Conservation (phyloP, 768 basidiomycete species). For the Termitomyces sp. region DNA sequence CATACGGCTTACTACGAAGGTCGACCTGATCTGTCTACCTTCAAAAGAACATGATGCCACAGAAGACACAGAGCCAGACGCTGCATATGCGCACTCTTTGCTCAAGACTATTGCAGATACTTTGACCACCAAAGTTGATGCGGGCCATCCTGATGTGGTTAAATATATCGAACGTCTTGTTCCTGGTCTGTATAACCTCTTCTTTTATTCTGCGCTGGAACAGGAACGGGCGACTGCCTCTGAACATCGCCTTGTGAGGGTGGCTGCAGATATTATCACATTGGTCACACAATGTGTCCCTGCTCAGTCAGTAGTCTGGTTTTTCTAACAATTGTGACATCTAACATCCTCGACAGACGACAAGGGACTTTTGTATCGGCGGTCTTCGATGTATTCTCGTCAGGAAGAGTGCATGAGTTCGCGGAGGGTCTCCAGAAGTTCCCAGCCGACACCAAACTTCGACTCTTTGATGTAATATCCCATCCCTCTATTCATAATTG, state of each 20-base stretch:
- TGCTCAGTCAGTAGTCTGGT: slow-evolving; percentile 51
- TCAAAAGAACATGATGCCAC: slow-evolving; percentile 12
- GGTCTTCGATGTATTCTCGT: slow-evolving; percentile 52
- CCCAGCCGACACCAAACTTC: slow-evolving; percentile 33
- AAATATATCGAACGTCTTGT: slow-evolving; percentile 81
- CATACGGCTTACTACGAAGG: slow-evolving; percentile 69
- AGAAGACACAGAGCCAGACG: slow-evolving; percentile 53
- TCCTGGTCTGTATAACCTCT: slow-evolving; percentile 65
- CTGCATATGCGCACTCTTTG: slow-evolving; percentile 85
- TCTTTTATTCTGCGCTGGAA: slow-evolving; percentile 39
- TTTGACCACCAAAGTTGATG: slow-evolving; percentile 42
- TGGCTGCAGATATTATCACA: slow-evolving; percentile 64
- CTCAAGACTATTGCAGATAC: slow-evolving; percentile 66
- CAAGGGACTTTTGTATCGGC: slow-evolving; percentile 56
- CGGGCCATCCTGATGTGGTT: slow-evolving; percentile 65
- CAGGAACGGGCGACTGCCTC: slow-evolving; percentile 28
- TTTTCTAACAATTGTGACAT: not conserved
- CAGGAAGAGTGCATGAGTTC: slow-evolving; percentile 49
- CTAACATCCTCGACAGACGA: slow-evolving; percentile 38
- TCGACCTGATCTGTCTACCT: slow-evolving; percentile 62
- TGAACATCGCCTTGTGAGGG: slow-evolving; percentile 51
- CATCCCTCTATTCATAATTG: not conserved
- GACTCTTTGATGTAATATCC: slow-evolving; percentile 47
- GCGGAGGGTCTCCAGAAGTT: slow-evolving; percentile 56
- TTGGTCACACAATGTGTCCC: slow-evolving; percentile 62